These are phyloP conservation scores for Cyphellophora europaea DNA, from an alignment of 2,329 filamentous ascomycete genomes.

Conservation along the genomic window DNA sequence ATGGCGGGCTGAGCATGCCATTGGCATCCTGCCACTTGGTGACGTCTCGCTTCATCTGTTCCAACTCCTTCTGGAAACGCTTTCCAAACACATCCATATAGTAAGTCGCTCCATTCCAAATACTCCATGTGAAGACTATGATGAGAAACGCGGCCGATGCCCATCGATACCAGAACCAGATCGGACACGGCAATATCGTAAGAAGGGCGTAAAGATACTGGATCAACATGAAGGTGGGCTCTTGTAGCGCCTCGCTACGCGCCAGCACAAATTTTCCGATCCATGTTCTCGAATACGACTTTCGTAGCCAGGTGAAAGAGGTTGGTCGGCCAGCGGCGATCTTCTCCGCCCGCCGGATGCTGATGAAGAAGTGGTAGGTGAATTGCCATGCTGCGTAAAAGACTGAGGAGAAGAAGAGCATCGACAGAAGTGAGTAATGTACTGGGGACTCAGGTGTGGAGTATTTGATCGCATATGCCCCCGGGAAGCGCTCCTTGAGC, in stretches of 20 bases:
- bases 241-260: constrained; percentile 67
- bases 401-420: constrained; percentile 90
- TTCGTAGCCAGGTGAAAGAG: constrained; percentile 93
- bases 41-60: constrained; percentile 80
- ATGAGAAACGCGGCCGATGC: constrained; percentile 69
- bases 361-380: constrained; percentile 88
- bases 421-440: constrained; percentile 69
- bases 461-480: constrained; percentile 70
- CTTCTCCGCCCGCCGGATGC: constrained; percentile 85
- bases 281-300: constrained; percentile 81
- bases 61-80: constrained; percentile 91
- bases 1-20: constrained; percentile 11
- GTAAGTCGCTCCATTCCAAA: constrained; percentile 94
- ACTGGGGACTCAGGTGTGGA: constrained; percentile 60
- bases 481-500: constrained; percentile 67
- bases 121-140: constrained; percentile 82
- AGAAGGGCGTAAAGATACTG: constrained; percentile 85
- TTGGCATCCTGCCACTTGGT: constrained; percentile 69
- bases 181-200: constrained; percentile 86
- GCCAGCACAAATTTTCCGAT: constrained; percentile 77
- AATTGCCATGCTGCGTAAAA: constrained; percentile 93
- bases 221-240: constrained; percentile 89
- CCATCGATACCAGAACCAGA: constrained; percentile 89
- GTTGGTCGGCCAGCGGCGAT: constrained; percentile 93
- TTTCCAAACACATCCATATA: constrained; percentile 98